Evolutionary conservation across 148 eudicot species (phyloP).

Genomic region (Euryodendron excelsum): DNA sequence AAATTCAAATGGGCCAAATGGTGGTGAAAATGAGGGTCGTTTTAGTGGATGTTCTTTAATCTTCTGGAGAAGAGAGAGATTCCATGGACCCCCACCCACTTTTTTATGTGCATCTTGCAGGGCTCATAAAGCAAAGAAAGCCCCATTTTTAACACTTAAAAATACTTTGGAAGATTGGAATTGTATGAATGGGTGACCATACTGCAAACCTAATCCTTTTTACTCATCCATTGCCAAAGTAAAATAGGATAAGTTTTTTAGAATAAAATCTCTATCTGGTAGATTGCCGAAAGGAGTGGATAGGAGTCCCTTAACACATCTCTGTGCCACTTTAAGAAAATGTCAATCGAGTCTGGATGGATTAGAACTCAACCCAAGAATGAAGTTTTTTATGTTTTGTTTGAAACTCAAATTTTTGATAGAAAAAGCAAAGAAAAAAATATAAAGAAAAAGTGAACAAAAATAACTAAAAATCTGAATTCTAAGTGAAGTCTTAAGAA

Average conservation of each 20-base stretch:
- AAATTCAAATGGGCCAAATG: not conserved
- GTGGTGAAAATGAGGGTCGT: not conserved
- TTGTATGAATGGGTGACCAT: constrained; percentile 10
- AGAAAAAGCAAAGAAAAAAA: too few species aligned
- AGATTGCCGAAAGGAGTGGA: not conserved
- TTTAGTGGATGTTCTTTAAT: not conserved
- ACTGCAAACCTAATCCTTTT: constrained; percentile 4
- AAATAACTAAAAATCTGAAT: too few species aligned
- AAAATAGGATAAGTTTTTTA: constrained; percentile 6
- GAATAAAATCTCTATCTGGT: not conserved
- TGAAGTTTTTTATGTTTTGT: too few species aligned
- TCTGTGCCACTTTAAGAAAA: not conserved
- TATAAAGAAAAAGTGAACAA: too few species aligned
- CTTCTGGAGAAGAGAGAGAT: not conserved
- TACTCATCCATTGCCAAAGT: not conserved
- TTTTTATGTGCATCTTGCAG: not conserved
- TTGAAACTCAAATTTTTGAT: too few species aligned
- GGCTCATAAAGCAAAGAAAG: not conserved
- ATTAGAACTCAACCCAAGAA: too few species aligned
- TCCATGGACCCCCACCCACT: constrained; percentile 12
- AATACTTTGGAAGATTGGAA: not conserved
- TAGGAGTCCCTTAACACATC: not conserved
- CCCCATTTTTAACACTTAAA: not conserved
- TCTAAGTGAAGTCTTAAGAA: too few species aligned
- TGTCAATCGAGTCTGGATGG: too few species aligned